Percentiles rank a stretch among this genome's conserved stretches.
Conservation (phyloP, 2,329 filamentous ascomycete species). For the Xylariales sp. region DNA sequence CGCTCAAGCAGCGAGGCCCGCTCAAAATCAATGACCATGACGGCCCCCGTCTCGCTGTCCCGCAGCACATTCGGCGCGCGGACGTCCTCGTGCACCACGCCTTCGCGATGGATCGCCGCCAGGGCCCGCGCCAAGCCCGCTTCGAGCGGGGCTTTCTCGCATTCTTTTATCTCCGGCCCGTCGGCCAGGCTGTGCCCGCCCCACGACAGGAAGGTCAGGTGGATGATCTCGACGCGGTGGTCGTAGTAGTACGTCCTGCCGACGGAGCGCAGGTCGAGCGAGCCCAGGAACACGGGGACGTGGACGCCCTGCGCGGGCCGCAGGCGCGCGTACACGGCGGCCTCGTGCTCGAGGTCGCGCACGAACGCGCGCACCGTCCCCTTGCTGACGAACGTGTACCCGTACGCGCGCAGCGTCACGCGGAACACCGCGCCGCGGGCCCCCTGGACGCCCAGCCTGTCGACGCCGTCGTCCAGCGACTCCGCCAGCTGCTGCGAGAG, state of each 20-base stretch:
- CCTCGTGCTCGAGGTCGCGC: slow-evolving; percentile 52
- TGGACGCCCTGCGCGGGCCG: slow-evolving; percentile 49
- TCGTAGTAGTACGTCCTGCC: slow-evolving; percentile 51
- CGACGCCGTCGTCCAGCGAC: slow-evolving; percentile 49
- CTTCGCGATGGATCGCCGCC: slow-evolving; percentile 41
- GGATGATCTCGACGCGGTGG: slow-evolving; percentile 48
- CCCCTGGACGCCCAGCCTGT: slow-evolving; percentile 47
- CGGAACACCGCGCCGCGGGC: slow-evolving; percentile 55
- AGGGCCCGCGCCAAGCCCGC: slow-evolving; percentile 36
- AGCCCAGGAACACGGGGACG: slow-evolving; percentile 55
- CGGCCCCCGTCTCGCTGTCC: slow-evolving; percentile 39
- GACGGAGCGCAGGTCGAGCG: slow-evolving; percentile 52
- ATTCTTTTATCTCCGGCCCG: slow-evolving; percentile 7
- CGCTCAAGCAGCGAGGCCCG: slow-evolving; percentile 41
- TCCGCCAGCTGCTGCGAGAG: slow-evolving; percentile 49
- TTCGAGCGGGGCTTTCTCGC: slow-evolving; percentile 8
- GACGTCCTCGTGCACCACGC: slow-evolving; percentile 48
- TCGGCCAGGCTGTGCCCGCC: slow-evolving; percentile 43
- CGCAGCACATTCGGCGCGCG: slow-evolving; percentile 46
- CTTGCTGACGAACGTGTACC: slow-evolving; percentile 59
- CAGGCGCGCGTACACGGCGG: slow-evolving; percentile 52
- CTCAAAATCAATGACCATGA: slow-evolving; percentile 52
- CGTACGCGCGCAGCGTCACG: slow-evolving; percentile 54
- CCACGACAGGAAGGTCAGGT: slow-evolving; percentile 53
- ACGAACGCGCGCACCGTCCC: slow-evolving; percentile 52